Conservation (phyloP, 1,139 yeast genomes). For the Debaryomycetaceae sp. region DNA sequence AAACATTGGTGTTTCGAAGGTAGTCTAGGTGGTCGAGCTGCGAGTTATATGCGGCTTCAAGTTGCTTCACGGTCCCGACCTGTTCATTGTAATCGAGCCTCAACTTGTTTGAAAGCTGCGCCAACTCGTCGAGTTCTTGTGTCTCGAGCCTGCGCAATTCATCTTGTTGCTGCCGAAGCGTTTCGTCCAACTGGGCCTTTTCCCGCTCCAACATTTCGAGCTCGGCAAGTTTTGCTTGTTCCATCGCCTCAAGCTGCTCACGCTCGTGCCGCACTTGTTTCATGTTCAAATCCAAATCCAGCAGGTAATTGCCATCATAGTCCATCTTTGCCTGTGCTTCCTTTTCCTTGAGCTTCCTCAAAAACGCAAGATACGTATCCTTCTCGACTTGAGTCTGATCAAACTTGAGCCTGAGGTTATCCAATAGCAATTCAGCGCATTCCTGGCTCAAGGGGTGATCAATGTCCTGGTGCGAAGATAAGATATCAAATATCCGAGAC, state of each 20-base stretch:
- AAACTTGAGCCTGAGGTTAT: slow-evolving; percentile 59
- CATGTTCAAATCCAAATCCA: slow-evolving; percentile 24
- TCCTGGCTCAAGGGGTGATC: slow-evolving; percentile 85
- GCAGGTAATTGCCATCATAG: slow-evolving; percentile 6
- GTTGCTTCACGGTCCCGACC: slow-evolving; percentile 43
- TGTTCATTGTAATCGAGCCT: slow-evolving; percentile 40
- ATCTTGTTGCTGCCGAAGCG: slow-evolving; percentile 23
- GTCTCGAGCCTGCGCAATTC: slow-evolving; percentile 29
- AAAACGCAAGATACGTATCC: slow-evolving; percentile 63
- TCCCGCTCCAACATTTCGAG: slow-evolving; percentile 34
- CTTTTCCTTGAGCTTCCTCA: slow-evolving; percentile 48
- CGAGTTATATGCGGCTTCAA: slow-evolving; percentile 50
- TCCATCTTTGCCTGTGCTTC: slow-evolving; percentile 19
- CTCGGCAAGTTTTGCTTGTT: slow-evolving; percentile 28
- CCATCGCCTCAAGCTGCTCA: slow-evolving; percentile 19
- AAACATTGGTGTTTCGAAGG: slow-evolving; percentile 67
- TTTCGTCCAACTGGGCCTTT: slow-evolving; percentile 26
- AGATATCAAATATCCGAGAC: slow-evolving; percentile 48
- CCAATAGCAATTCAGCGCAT: slow-evolving; percentile 60
- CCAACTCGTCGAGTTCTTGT: slow-evolving; percentile 32
- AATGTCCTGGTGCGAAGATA: slow-evolving; percentile 55
- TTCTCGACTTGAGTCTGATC: slow-evolving; percentile 71
- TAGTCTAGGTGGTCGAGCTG: slow-evolving; percentile 58
- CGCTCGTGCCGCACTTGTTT: slow-evolving; percentile 31
- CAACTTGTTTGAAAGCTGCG: slow-evolving; percentile 38